These are phyloP conservation scores for Coriaria nepalensis DNA, from an alignment of 306 rosid species.

Conservation along the genomic window DNA sequence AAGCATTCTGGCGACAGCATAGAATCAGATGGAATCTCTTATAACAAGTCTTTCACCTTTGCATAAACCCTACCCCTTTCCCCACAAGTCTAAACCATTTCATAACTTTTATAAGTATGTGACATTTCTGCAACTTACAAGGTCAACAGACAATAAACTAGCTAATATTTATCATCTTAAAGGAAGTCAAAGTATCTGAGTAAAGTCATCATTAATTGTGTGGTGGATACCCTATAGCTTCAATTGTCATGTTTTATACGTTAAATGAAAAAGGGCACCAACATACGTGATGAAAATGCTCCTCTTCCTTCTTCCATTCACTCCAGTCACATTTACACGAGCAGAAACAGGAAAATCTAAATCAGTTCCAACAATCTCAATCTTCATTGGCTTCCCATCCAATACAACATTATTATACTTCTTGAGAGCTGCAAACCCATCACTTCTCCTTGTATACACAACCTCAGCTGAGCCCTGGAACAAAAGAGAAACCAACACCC, in stretches of 20 bases:
- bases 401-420: conserved; percentile 75
- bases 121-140: too few species aligned
- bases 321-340: conserved; percentile 73
- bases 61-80: too few species aligned
- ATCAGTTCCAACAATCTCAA: conserved; percentile 69
- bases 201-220: too few species aligned
- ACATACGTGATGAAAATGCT: conserved; percentile 77
- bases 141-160: conserved; percentile 3
- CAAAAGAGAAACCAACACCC: background rate
- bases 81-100: too few species aligned
- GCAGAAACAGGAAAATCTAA: conserved; percentile 57
- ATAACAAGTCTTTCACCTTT: too few species aligned
- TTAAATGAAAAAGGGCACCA: conserved; percentile 1
- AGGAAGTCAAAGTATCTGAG: too few species aligned
- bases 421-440: conserved; percentile 86
- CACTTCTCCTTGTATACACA: conserved; percentile 81
- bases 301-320: conserved; percentile 69
- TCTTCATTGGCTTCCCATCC: conserved; percentile 95
- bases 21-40: too few species aligned
- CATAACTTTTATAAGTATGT: too few species aligned
- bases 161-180: too few species aligned
- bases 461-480: conserved; percentile 94
- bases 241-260: too few species aligned
- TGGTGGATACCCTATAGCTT: too few species aligned
- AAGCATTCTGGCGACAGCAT: too few species aligned